phyloP scores from a whole-genome alignment of 495 filamentous ascomycete genomes.

The Trichoderma gamsii region DNA sequence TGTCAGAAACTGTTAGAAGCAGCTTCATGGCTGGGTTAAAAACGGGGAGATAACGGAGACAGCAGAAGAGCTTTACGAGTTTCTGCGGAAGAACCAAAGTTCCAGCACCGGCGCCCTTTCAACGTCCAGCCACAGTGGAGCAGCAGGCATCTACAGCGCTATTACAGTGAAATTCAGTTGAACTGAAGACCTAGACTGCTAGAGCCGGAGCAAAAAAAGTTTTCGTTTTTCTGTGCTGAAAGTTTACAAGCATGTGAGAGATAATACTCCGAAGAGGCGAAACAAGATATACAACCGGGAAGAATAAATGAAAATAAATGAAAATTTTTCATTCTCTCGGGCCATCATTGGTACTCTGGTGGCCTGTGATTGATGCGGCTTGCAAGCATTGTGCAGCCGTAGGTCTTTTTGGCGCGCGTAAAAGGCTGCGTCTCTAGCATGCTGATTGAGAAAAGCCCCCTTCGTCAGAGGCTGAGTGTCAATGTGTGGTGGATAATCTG shows the following conservation, averaged over 20 bases:
- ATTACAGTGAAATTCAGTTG: background rate
- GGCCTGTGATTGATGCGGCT: background rate
- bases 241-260: too few relatives aligned
- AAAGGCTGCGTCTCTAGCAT: too few relatives aligned
- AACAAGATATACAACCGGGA: too few relatives aligned
- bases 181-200: too few relatives aligned
- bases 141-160: background rate
- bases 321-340: too few relatives aligned
- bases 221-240: background rate
- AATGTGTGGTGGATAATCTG: background rate
- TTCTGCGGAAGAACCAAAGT: background rate
- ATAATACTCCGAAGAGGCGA: too few relatives aligned
- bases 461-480: background rate
- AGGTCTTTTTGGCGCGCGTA: background rate
- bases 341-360: background rate
- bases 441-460: background rate
- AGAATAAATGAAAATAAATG: too few relatives aligned
- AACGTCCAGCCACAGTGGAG: background rate
- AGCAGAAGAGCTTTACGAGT: background rate
- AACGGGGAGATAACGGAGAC: constrained; percentile 3
- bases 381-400: background rate
- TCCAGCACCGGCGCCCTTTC: background rate
- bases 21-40: background rate
- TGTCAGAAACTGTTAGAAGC: background rate
- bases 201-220: background rate